Percentiles rank a stretch among this genome's conserved stretches.
These are phyloP conservation scores for Aspergillus bertholletiae DNA, from an alignment of 495 filamentous ascomycete genomes.

Conservation along the genomic window DNA sequence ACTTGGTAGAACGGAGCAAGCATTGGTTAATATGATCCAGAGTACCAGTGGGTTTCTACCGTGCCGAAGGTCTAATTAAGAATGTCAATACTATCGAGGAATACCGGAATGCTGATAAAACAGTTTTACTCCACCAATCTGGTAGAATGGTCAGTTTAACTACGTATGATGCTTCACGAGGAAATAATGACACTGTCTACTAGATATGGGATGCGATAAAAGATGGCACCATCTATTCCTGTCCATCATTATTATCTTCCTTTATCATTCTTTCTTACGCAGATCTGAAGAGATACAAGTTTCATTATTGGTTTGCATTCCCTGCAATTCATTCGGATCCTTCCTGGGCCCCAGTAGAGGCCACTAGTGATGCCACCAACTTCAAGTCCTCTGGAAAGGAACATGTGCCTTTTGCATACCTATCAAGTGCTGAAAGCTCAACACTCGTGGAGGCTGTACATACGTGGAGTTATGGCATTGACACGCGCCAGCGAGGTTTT, in stretches of 20 bases:
- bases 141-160: slow-evolving; percentile 64
- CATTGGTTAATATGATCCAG: slow-evolving; percentile 36
- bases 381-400: background rate
- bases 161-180: background rate
- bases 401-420: slow-evolving; percentile 30
- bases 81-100: slow-evolving; percentile 97
- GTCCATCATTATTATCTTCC: slow-evolving; percentile 82
- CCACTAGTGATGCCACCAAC: slow-evolving; percentile 5
- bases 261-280: slow-evolving; percentile 91
- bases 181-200: background rate
- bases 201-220: slow-evolving; percentile 97
- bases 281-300: slow-evolving; percentile 92
- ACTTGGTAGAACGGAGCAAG: background rate
- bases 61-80: slow-evolving; percentile 89
- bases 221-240: slow-evolving; percentile 92
- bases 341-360: slow-evolving; percentile 57
- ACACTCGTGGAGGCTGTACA: slow-evolving; percentile 73
- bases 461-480: slow-evolving; percentile 78
- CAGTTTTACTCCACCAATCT: slow-evolving; percentile 64
- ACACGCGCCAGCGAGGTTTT: slow-evolving; percentile 84
- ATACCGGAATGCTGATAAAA: slow-evolving; percentile 74
- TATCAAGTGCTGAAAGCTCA: slow-evolving; percentile 65
- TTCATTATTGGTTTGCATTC: slow-evolving; percentile 93
- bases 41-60: slow-evolving; percentile 64
- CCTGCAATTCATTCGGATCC: slow-evolving; percentile 88